A percentile compares a stretch with the other conserved stretches of the same genome.
Evolutionary conservation across 257 asterid species (phyloP).

Genomic region (Solanum chilense): DNA sequence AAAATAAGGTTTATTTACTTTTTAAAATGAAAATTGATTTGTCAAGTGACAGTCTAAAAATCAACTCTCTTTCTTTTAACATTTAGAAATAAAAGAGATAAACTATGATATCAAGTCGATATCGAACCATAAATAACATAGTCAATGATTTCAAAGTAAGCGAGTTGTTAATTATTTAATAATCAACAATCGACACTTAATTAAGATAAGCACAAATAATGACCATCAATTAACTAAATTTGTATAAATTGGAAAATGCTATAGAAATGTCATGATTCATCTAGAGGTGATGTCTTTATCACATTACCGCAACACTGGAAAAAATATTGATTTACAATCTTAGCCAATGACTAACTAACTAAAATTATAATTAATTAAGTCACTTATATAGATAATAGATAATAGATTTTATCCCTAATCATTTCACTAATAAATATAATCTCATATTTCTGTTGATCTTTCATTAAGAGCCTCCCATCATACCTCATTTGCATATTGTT

Average conservation of each 20-base stretch:
- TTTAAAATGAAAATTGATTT: not conserved
- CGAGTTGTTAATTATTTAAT: not conserved
- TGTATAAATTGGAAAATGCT: not conserved
- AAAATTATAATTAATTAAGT: not conserved
- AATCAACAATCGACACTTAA: not conserved
- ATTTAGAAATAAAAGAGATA: not conserved
- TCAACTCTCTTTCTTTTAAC: not conserved
- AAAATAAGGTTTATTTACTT: not conserved
- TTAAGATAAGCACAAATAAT: not conserved
- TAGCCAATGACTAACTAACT: not conserved
- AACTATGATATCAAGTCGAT: not conserved
- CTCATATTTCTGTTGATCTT: not conserved
- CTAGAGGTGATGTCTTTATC: not conserved
- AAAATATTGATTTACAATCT: not conserved
- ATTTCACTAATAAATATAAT: not conserved
- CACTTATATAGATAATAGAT: not conserved
- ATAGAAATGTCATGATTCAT: not conserved
- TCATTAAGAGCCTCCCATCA: constrained; percentile 9
- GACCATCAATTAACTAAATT: not conserved
- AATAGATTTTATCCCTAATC: not conserved
- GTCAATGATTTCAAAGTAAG: not conserved
- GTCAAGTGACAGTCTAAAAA: fast-evolving
- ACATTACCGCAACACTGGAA: not conserved
- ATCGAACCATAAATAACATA: not conserved
- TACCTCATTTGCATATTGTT: not conserved